Conservation (phyloP, 495 filamentous ascomycete species). For the Penicillium angulare region DNA sequence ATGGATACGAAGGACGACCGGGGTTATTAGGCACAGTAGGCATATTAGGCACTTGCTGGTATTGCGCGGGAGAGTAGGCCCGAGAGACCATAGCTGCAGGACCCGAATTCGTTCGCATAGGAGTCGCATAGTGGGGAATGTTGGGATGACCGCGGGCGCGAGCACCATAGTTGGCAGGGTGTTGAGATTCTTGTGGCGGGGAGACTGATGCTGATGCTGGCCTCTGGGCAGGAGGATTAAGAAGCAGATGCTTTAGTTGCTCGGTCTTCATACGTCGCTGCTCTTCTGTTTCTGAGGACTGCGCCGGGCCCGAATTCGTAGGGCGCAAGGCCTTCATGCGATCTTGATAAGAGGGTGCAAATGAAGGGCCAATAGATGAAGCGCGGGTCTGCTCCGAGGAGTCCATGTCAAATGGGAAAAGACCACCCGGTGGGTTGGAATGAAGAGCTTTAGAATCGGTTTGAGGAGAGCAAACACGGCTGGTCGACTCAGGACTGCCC, state of each 20-base stretch:
- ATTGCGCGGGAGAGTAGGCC: constrained; percentile 1
- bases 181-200: constrained; percentile 9
- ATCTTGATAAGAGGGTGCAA: constrained; percentile 66
- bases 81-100: constrained; percentile 27
- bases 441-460: constrained; percentile 32
- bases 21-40: too few relatives aligned
- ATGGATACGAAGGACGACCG: constrained; percentile 14
- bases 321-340: constrained; percentile 58
- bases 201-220: constrained; percentile 30
- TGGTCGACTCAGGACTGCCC: constrained; percentile 44
- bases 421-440: constrained; percentile 42
- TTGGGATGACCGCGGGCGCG: constrained; percentile 16
- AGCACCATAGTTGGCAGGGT: constrained; percentile 10
- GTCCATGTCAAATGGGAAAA: constrained; percentile 69
- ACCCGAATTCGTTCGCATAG: constrained; percentile 36
- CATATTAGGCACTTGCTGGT: constrained; percentile 10
- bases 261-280: constrained; percentile 44
- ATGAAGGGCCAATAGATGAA: constrained; percentile 57
- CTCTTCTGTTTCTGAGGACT: constrained; percentile 30
- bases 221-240: constrained; percentile 43
- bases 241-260: constrained; percentile 47
- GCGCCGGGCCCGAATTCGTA: constrained; percentile 20
- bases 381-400: constrained; percentile 38
- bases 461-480: constrained; percentile 35
- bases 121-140: constrained; percentile 38